These are phyloP conservation scores for Penicillium steckii DNA, from an alignment of 495 filamentous ascomycete genomes.

Conservation along the genomic window DNA sequence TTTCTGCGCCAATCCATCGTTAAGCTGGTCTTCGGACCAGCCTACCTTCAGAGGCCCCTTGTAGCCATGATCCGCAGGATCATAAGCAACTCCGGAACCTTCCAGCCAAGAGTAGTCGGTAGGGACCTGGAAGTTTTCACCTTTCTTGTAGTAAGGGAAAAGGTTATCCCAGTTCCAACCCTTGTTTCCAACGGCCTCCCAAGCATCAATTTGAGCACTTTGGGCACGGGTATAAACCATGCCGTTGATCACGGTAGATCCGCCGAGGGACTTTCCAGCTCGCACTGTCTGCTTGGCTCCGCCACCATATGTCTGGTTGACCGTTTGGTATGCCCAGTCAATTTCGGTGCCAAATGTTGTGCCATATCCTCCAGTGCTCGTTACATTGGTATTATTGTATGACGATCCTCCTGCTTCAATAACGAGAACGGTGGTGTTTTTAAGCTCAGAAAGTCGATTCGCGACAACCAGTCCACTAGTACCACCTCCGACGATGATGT, in stretches of 20 bases:
- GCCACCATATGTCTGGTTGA: slow-evolving; percentile 40
- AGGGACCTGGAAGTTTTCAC: slow-evolving; percentile 19
- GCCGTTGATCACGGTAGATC: slow-evolving; percentile 55
- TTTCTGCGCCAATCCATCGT: slow-evolving; percentile 20
- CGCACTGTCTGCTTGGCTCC: slow-evolving; percentile 34
- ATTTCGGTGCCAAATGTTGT: slow-evolving; percentile 43
- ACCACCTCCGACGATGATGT: slow-evolving; percentile 52
- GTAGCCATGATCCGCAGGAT: slow-evolving; percentile 22
- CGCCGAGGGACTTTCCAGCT: slow-evolving; percentile 52
- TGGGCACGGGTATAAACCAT: slow-evolving; percentile 25
- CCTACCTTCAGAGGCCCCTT: slow-evolving; percentile 27
- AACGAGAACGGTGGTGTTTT: slow-evolving; percentile 45
- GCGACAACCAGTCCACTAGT: slow-evolving; percentile 55
- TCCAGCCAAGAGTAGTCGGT: slow-evolving; percentile 14
- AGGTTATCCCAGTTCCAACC: slow-evolving; percentile 36
- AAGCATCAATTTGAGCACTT: slow-evolving; percentile 22
- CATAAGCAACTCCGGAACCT: slow-evolving; percentile 21
- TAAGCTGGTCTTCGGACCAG: slow-evolving; percentile 18
- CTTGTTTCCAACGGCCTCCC: slow-evolving; percentile 28
- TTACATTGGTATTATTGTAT: slow-evolving; percentile 50
- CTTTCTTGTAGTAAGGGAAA: slow-evolving; percentile 29
- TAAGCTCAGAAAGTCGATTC: slow-evolving; percentile 50
- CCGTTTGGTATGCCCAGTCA: slow-evolving; percentile 52
- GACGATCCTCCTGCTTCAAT: slow-evolving; percentile 56
- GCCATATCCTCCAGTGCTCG: slow-evolving; percentile 38